Base-by-base conservation (phyloP, 1,139 yeast species). In the Candida glucosophila region DNA sequence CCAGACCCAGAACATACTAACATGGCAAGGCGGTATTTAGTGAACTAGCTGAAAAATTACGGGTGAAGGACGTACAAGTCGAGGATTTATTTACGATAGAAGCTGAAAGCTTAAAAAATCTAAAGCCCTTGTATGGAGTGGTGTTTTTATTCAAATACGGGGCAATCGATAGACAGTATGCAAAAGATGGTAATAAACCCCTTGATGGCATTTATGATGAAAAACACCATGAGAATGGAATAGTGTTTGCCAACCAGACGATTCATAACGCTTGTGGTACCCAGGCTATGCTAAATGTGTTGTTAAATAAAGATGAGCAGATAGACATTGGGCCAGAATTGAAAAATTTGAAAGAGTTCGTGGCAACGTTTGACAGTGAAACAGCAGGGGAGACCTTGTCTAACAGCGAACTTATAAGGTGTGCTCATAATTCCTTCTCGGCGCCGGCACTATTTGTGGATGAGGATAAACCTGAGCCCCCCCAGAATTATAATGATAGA, bases 251-350 rank as follows among this genome's bases (percentile, higher is more conserved):
- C 5, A 66, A 65, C 29, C 86, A 77, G 44, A 69, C 72, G 19
- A 73, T 77, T 27, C 77, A 73, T 38, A 75, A 77, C 42, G 83
- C 86, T 2, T 77, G 86, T 49, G 86, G 80, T n/a, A 77, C 86
- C 2, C 82, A 73, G 41, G 86, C 86, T 0, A 77, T 77, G n/a
- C 52, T 77, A 30, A 73, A 77, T 31, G 50, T 75, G 8, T 49
- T 77, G 27, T 43, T 77, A 33, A 61, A 64, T 30, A 44, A 46
- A 20, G 47, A 50, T 2, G n/a, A n/a, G n/a, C 57, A 55, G 12
- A 35, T 73, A 11, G 58, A 61, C 2, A 33, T 77, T 5, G 85
- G 86, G 1, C 49, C 53, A 0, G 73, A 67, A 23, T 49, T 77
- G 28, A 19, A 38, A 4, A 61, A 67, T 27, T 72, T 77, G 47